Evolutionary conservation across 768 basidiomycete species (phyloP).

Genomic region (Pleurotus eryngii): DNA sequence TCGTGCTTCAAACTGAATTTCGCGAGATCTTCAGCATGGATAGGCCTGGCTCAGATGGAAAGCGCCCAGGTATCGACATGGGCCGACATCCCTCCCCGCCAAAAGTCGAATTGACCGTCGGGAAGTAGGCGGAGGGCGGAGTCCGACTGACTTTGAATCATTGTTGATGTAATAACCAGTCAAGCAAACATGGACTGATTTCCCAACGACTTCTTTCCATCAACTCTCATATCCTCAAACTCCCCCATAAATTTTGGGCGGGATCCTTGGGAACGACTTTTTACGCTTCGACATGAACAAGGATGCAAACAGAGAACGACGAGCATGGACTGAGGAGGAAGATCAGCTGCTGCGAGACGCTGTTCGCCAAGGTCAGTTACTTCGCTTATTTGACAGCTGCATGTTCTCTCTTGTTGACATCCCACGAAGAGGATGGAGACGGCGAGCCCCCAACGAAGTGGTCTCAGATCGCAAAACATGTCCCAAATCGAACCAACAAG

Average conservation of each 20-base stretch:
- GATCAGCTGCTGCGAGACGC: constrained; percentile 51
- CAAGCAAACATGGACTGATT: not conserved
- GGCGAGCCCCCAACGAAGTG: constrained; percentile 39
- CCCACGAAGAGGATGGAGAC: constrained; percentile 47
- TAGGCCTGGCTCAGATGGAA: too few species aligned
- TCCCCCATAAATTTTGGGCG: too few species aligned
- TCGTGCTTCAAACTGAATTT: too few species aligned
- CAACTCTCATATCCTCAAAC: too few species aligned
- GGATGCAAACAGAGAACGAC: constrained; percentile 35
- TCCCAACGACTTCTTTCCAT: not conserved
- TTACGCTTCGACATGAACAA: constrained; percentile 2
- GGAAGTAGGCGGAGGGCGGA: too few species aligned
- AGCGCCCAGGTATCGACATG: too few species aligned
- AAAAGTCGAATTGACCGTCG: too few species aligned
- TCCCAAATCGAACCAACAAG: constrained; percentile 60
- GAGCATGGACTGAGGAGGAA: constrained; percentile 51
- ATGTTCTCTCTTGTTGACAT: not conserved
- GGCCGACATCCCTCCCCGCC: too few species aligned
- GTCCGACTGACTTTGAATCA: not conserved
- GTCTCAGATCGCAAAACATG: constrained; percentile 36
- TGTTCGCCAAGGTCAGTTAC: constrained; percentile 42
- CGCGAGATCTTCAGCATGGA: too few species aligned
- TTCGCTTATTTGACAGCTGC: not conserved
- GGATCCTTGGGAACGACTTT: not conserved
- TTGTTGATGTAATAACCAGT: not conserved